Conservation (phyloP, 441 rosid species). For the Iberis amara region DNA sequence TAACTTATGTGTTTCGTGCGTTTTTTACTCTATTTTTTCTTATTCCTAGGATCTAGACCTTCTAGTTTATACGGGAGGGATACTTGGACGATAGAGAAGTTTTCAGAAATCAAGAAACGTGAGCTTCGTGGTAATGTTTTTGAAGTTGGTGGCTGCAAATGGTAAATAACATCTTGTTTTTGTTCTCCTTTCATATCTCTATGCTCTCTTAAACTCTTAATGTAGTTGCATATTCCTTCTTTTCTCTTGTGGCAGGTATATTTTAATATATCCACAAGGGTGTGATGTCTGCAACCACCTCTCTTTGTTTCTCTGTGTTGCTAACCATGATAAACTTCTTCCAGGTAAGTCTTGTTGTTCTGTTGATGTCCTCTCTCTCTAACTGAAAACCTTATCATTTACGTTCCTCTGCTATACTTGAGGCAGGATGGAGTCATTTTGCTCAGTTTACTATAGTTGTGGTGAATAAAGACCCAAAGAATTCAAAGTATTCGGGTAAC, state of each 20-base stretch:
- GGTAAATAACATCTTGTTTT: conserved; percentile 54
- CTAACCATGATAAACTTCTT: conserved; percentile 91
- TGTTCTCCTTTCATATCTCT: no score
- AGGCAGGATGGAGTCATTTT: conserved; percentile 96
- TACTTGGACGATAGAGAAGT: conserved; percentile 90
- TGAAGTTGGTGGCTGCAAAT: conserved; percentile 88
- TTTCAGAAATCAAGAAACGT: conserved; percentile 74
- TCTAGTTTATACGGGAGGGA: conserved; percentile 67
- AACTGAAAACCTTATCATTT: conserved; percentile 1
- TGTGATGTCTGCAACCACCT: conserved; percentile 97
- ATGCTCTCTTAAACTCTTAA: no score
- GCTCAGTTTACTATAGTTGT: conserved; percentile 98
- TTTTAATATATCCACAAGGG: conserved; percentile 94
- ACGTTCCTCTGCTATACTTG: conserved; percentile 20
- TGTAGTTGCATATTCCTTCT: neutral
- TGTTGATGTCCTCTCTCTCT: conserved; percentile 5
- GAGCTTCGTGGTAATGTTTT: conserved; percentile 71
- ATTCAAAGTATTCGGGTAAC: conserved; percentile 83
- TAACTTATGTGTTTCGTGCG: no score
- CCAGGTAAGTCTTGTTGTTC: conserved; percentile 55
- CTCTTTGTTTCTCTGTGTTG: conserved; percentile 94
- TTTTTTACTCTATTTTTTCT: neutral
- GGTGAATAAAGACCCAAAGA: conserved; percentile 78
- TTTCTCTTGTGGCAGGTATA: conserved; percentile 58
- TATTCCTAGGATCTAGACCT: conserved; percentile 56